Evolutionary conservation across 2,329 filamentous ascomycete species (phyloP), one percentile per base, ranked within the genome.

Genomic region (Orbilia ellipsospora): DNA sequence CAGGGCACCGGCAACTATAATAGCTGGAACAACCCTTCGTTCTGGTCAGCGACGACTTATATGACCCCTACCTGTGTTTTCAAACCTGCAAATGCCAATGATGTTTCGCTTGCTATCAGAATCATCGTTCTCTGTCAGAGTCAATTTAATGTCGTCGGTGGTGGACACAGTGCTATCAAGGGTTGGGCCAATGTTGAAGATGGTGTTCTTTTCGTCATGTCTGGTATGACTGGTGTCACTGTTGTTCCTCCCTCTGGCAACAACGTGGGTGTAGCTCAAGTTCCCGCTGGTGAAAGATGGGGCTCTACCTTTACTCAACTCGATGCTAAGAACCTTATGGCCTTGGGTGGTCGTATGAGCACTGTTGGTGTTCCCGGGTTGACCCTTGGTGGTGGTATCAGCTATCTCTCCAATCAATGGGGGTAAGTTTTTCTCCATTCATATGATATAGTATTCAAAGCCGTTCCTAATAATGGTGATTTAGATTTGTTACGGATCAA

Each of bases 401-500:
- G 72, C 18, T 75, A 75, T 51, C 45, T 69, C 12, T 48, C 64
- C 15, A 75, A 75, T 18, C n/a, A 75, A 51, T 63, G 16, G 12
- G 72, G 70, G 70, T 75, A 75, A 64, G 63, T 36, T 36, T 40
- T 8, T 48, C 0, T 45, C 23, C 15, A 52, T 52, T 20, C 12
- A 36, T 44, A 15, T 26, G 48, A 23, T 31, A 40, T 23, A 40
- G 51, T 13, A 50, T 10, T 10, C 20, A 23, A 23, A 20, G 23
- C n/a, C 48, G n/a, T 16, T 16, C 8, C 48, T 60, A 62, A 55
- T 18, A 6, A 36, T 36, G 45, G 16, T n/a, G 6, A 28, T 20
- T 44, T 18, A 75, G 72, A 40, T 75, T 75, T 15, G 72, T 61
- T 6, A 31, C 57, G 23, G 86, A 87, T 78, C 83, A 86, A 78